Conservation (phyloP, 2,329 filamentous ascomycete species). For the Scytalidium lignicola region DNA sequence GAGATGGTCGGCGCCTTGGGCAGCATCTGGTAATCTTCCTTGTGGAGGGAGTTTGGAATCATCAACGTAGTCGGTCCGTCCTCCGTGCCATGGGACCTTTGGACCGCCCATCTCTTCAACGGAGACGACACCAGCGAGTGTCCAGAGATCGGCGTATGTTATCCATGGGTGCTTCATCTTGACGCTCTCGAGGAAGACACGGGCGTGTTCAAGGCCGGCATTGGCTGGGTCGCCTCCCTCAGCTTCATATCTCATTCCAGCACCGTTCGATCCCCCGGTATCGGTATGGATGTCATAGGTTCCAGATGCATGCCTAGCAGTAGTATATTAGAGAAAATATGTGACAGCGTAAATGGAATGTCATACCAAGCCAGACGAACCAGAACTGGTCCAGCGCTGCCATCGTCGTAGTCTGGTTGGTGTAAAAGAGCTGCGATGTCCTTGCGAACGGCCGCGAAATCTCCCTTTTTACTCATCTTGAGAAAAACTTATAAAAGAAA, state of each 20-base stretch:
- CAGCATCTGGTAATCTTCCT: slow-evolving; percentile 50
- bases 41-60: slow-evolving; percentile 53
- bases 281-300: slow-evolving; percentile 55
- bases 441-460: slow-evolving; percentile 54
- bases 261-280: slow-evolving; percentile 60
- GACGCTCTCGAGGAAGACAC: slow-evolving; percentile 58
- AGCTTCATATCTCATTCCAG: slow-evolving; percentile 60
- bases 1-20: slow-evolving; percentile 49
- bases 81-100: slow-evolving; percentile 48
- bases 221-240: slow-evolving; percentile 62
- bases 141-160: slow-evolving; percentile 63
- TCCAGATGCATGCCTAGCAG: slow-evolving; percentile 54
- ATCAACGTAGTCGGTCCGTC: slow-evolving; percentile 58
- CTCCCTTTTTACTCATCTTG: slow-evolving; percentile 49
- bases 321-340: slow-evolving; percentile 9
- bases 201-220: slow-evolving; percentile 58
- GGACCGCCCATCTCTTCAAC: slow-evolving; percentile 58
- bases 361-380: slow-evolving; percentile 57
- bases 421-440: slow-evolving; percentile 49
- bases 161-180: slow-evolving; percentile 57
- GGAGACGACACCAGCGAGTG: slow-evolving; percentile 53
- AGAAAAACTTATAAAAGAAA: neutral
- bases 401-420: slow-evolving; percentile 61
- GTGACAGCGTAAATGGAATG: neutral
- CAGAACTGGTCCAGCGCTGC: slow-evolving; percentile 57